Evolutionary conservation across 108 stramenopile genomes (phyloP).

Genomic region (Cyclotella sp.): DNA sequence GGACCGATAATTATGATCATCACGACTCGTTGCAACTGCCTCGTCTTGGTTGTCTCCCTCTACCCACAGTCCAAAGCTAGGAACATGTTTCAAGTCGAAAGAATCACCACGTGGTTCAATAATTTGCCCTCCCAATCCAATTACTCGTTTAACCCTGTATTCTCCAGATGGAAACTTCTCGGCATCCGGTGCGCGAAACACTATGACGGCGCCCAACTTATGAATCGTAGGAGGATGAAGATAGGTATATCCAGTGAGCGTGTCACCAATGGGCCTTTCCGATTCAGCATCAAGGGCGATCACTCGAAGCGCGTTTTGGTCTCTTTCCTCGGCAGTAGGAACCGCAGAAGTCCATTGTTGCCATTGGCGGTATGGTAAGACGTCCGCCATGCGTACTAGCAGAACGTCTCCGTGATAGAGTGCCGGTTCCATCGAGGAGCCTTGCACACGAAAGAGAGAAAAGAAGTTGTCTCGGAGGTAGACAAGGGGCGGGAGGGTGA

Average conservation of each 20-base stretch:
- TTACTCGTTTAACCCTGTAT: conserved; percentile 68
- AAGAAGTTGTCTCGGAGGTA: conserved; percentile 56
- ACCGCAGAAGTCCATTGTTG: conserved; percentile 16
- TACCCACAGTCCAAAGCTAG: conserved; percentile 62
- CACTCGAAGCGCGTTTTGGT: conserved; percentile 33
- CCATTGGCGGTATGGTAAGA: conserved; percentile 26
- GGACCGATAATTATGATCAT: conserved; percentile 29
- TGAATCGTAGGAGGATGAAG: conserved; percentile 41
- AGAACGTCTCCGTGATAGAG: conserved; percentile 66
- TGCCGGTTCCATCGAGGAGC: conserved; percentile 76
- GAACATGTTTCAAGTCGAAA: conserved; percentile 32
- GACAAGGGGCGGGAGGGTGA: conserved; percentile 22
- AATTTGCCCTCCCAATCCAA: conserved; percentile 73
- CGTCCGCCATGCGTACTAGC: conserved; percentile 71
- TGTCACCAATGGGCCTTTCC: conserved; percentile 42
- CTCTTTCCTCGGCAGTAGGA: background rate
- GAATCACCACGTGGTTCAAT: conserved; percentile 23
- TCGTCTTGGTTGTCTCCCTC: conserved; percentile 66
- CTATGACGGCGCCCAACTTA: conserved; percentile 33
- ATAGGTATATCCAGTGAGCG: conserved; percentile 27
- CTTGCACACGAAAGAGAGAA: conserved; percentile 58
- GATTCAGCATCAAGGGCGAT: conserved; percentile 43
- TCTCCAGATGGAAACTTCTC: conserved; percentile 49
- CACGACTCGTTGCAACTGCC: background rate
- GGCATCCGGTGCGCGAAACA: conserved; percentile 45